Conservation (phyloP, 202 grass and related monocot genomes). For the Setaria viridis region DNA sequence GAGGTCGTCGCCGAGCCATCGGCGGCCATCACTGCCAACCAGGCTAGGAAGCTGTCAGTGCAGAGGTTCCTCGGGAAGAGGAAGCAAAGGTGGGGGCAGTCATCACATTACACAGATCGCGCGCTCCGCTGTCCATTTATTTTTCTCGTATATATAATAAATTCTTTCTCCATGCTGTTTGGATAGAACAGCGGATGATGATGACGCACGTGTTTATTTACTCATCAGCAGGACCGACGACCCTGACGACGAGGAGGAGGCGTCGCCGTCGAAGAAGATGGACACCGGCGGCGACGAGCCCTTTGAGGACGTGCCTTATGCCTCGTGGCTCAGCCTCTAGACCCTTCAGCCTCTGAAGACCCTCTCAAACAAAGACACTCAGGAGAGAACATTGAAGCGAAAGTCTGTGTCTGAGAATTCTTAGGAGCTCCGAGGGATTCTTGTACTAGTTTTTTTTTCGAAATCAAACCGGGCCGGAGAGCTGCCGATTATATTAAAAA, state of each 20-base stretch:
- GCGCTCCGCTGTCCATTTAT: neutral
- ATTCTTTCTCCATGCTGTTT: neutral
- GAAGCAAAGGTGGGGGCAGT: constrained; percentile 63
- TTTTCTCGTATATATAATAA: neutral
- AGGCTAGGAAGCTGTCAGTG: constrained; percentile 69
- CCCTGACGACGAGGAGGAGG: neutral
- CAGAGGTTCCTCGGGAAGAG: constrained; percentile 74
- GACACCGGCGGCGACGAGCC: neutral
- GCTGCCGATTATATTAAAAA: too few species aligned
- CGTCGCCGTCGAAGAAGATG: neutral
- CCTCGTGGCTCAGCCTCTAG: constrained; percentile 16
- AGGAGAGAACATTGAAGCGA: too few species aligned
- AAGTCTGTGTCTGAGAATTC: too few species aligned
- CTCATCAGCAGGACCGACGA: neutral
- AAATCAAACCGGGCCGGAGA: too few species aligned
- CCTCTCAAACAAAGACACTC: neutral
- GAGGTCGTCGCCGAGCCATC: neutral
- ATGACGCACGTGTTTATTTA: neutral
- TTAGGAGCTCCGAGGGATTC: too few species aligned
- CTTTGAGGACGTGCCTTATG: neutral
- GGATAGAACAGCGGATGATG: neutral
- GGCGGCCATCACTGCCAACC: neutral
- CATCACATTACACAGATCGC: neutral
- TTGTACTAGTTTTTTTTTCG: too few species aligned
- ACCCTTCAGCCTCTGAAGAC: neutral